Base-by-base conservation (phyloP, 306 rosid genomes). In the Ormosia emarginata region DNA sequence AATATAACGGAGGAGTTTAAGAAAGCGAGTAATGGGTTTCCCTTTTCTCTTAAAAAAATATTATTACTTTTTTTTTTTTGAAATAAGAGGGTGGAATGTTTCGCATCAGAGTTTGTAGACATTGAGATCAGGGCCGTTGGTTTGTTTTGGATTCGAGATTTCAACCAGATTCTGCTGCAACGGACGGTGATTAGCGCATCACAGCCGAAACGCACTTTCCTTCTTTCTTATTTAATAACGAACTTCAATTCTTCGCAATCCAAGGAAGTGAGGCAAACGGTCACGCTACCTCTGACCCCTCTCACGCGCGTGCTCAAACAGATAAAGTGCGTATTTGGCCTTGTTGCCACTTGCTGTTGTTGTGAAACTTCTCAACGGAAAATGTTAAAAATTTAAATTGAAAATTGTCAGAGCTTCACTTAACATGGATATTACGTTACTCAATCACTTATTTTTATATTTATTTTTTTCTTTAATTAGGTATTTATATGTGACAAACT, bases 1-100 rank as follows among this genome's bases (percentile, higher is more conserved):
- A 69, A 73, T 90, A 80, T 82, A 88, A 84, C 67, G 30, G 82
- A 58, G 86, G 40, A 50, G 53, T 37, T 12, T 57, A 72, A 37
- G 78, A 55, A 12, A 71, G 77, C 39, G 65, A 68, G 74, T 71
- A 10, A 30, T 5, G 72, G 34, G 65, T 10, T 69, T 78, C 11
- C 66, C 66, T 34, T 24, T 44, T 71, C 2, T 43, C 0, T 18
- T 24, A 3, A 2, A 34, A 14, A 10, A 14, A 33, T 67, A 11
- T 55, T 39, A 58, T 41, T 56, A 36, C n/a, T 0, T 41, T 2
- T 37, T 65, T 0, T 50, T 8, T 30, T 40, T 4, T 40, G 0
- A 2, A 8, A 8, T 15, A 10, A 43, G 34, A 73, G 24, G 71
- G 52, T 34, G 75, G 81, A 79, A 41, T 66, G 79, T 47, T 50